Conservation (phyloP, 345 rosid genomes). For the Eucalyptus victrix region DNA sequence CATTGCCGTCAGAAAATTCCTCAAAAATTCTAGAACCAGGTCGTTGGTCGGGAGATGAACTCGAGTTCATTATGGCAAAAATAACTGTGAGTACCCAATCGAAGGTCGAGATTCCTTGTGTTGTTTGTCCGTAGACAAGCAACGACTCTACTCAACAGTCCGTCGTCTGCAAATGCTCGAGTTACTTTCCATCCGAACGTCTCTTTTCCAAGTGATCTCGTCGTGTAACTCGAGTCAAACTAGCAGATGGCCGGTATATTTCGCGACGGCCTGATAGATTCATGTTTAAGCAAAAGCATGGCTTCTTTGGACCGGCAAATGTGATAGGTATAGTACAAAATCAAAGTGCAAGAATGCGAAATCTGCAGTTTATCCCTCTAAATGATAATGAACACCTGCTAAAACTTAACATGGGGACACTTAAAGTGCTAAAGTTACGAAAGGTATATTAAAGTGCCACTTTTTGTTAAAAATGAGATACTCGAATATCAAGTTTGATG, state of each 20-base stretch:
- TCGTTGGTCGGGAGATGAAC: not conserved
- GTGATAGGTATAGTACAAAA: not conserved
- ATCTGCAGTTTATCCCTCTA: not conserved
- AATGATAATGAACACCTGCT: not conserved
- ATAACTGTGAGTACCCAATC: not conserved
- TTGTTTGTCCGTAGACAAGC: not conserved
- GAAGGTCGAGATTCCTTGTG: not conserved
- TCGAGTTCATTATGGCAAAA: not conserved
- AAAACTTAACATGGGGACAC: no score
- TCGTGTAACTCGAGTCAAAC: not conserved
- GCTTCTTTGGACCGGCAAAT: not conserved
- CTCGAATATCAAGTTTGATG: accelerated
- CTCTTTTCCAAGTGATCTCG: not conserved
- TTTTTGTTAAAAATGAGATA: accelerated
- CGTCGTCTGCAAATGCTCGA: not conserved
- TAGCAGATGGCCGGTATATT: not conserved
- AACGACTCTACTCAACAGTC: not conserved
- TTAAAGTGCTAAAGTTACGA: no score
- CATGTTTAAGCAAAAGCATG: not conserved
- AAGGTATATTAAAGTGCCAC: accelerated
- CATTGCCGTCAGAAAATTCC: not conserved
- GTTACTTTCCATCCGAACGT: not conserved
- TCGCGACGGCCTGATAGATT: not conserved
- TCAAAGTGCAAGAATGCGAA: not conserved
- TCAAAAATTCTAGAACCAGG: not conserved